Conservation (phyloP, 352 stramenopile species). For the Halophytophthora polymorphica region DNA sequence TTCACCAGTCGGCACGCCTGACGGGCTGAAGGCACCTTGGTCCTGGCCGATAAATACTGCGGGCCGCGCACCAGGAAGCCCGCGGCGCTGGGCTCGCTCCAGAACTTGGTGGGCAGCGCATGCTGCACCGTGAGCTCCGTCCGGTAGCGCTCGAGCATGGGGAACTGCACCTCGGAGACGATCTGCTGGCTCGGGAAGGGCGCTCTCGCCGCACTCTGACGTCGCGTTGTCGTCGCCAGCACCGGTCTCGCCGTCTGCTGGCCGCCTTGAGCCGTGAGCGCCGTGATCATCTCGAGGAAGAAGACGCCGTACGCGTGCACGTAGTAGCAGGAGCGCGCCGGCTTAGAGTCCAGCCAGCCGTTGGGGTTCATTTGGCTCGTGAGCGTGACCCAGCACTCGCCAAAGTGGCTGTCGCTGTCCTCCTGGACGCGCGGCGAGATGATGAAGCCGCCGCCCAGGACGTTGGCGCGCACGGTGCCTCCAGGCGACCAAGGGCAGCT, state of each 20-base stretch:
- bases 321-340: constrained; percentile 71
- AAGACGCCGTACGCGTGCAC: constrained; percentile 69
- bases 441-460: constrained; percentile 82
- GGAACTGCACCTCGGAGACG: constrained; percentile 57
- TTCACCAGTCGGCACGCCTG: constrained; percentile 66
- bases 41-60: constrained; percentile 59
- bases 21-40: constrained; percentile 53
- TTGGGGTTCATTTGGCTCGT: constrained; percentile 83
- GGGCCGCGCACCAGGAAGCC: constrained; percentile 67
- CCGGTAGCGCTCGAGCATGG: constrained; percentile 59
- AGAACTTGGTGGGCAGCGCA: constrained; percentile 67
- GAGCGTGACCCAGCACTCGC: constrained; percentile 78
- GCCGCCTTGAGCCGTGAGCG: constrained; percentile 28
- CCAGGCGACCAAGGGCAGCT: constrained; percentile 34
- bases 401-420: constrained; percentile 52
- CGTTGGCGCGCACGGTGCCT: constrained; percentile 44
- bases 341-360: constrained; percentile 59
- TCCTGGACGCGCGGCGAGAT: constrained; percentile 47
- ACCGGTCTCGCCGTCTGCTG: constrained; percentile 21
- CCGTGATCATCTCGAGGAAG: constrained; percentile 81
- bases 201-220: constrained; percentile 9
- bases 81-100: constrained; percentile 68
- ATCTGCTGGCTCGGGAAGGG: constrained; percentile 42
- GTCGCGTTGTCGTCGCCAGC: constrained; percentile 17
- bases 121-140: constrained; percentile 56